Conservation (phyloP, 2,329 filamentous ascomycete genomes). For the Corynespora cassiicola region DNA sequence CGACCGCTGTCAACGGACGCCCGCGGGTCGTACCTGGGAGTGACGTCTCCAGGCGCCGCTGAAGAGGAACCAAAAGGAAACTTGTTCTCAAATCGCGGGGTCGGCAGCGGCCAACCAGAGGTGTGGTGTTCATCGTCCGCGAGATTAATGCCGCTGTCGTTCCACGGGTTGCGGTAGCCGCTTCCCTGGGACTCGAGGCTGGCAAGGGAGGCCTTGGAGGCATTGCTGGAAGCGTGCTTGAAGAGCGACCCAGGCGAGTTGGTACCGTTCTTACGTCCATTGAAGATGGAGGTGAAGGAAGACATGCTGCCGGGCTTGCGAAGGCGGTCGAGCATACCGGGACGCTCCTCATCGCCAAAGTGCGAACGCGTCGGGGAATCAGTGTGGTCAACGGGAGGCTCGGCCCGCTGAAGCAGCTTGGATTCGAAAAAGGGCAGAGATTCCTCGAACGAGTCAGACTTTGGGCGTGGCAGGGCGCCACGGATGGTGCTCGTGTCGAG, state of each 20-base stretch:
- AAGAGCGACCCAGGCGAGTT: constrained; percentile 80
- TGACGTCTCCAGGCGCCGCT: constrained; percentile 74
- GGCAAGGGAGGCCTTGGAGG: constrained; percentile 93
- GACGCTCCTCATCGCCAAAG: constrained; percentile 86
- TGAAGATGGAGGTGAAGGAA: constrained; percentile 94
- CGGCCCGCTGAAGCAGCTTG: constrained; percentile 92
- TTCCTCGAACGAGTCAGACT: constrained; percentile 98
- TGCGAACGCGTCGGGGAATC: constrained; percentile 88
- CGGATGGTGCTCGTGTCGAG: constrained; percentile 85
- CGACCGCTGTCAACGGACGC: constrained; percentile 90
- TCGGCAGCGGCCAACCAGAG: constrained; percentile 48
- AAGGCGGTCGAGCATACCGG: constrained; percentile 82
- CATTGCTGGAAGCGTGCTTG: constrained; percentile 83
- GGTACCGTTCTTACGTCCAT: constrained; percentile 91
- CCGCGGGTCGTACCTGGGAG: constrained; percentile 82
- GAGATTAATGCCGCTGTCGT: constrained; percentile 94
- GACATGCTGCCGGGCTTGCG: constrained; percentile 95
- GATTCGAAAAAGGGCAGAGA: constrained; percentile 97
- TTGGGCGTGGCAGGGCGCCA: constrained; percentile 95
- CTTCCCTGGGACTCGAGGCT: constrained; percentile 95
- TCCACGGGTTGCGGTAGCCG: constrained; percentile 97
- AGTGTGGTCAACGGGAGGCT: constrained; percentile 73
- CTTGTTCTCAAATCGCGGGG: constrained; percentile 61
- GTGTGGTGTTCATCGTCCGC: constrained; percentile 76
- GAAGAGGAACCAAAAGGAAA: constrained; percentile 65